Evolutionary conservation across 805 yeast genomes (phyloP), one percentile per base, ranked within the genome.

Genomic region (Ogataea neopini): DNA sequence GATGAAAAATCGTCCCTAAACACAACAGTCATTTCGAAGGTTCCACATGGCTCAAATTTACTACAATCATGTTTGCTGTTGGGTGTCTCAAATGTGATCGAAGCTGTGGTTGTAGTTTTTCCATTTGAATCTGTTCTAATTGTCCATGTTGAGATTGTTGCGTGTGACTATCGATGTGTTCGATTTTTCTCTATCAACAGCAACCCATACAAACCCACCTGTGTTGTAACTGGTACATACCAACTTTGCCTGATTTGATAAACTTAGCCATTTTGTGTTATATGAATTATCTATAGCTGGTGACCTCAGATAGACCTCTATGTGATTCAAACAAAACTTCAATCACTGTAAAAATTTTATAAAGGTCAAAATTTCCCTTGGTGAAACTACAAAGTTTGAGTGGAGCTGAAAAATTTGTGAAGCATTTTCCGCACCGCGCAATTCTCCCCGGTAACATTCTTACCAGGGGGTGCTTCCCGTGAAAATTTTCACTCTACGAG

Each of bases 161-260:
- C 17, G 17, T 10, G 13, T 33, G 25, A 7, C 18, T 15, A 1
- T 39, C 13, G 17, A 26, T 17, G 36, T 26, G 14, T 14, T 13
- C 32, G 25, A n/a, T 13, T 34, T 4, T 30, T 3, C 34, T n/a
- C 17, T 15, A 11, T 15, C 15, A 30, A 15, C 18, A n/a, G 34
- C 34, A 30, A 30, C 34, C 34, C 34, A 30, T n/a, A 17, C 20
- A 34, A 34, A 10, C 17, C 23, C 37, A 5, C 20, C 14, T n/a
- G 8, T 15, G 34, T 15, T 28, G 42, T 25, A 14, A 18, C 8
- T 22, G 11, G 48, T 79, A 84, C 94, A 75, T 84, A 86, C 92
- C 97, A 86, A 92, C 98, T 87, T 87, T 90, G 84, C 97, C 97
- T 76, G 98, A 88, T 83, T 92, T 94, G 80, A 94, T 85, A 86